Evolutionary conservation across 345 rosid genomes (phyloP).

Genomic region (Pseudoturritis turrita): DNA sequence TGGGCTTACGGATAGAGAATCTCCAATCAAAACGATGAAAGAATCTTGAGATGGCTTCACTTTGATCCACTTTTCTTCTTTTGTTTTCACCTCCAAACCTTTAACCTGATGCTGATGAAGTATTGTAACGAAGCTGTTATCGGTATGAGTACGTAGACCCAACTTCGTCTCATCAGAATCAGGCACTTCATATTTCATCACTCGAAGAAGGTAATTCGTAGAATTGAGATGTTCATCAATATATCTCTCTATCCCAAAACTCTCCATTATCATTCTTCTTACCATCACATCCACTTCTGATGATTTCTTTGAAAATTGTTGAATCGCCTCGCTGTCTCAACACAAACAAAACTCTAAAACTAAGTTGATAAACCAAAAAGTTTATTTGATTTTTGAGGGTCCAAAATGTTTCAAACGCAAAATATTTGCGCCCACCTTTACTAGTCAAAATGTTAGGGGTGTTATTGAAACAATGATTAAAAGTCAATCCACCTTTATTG

Average conservation of each 20-base stretch:
- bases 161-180: conserved; percentile 32
- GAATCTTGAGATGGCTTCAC: conserved; percentile 43
- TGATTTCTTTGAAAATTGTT: conserved; percentile 9
- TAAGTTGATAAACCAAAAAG: neutral
- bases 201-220: conserved; percentile 16
- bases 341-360: neutral
- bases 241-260: conserved; percentile 41
- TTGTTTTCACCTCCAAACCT: conserved; percentile 43
- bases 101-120: conserved; percentile 52
- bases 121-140: conserved; percentile 52
- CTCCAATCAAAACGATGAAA: conserved; percentile 47
- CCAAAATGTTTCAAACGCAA: no score
- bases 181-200: conserved; percentile 15
- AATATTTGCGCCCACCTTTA: no score
- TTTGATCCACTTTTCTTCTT: conserved; percentile 44
- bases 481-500: no score
- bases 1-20: conserved; percentile 39
- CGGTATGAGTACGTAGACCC: conserved; percentile 43
- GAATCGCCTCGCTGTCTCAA: conserved; percentile 25
- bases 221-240: conserved; percentile 33
- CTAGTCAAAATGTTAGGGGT: neutral
- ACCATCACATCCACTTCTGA: conserved; percentile 42
- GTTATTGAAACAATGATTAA: no score
- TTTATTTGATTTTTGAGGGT: no score
- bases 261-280: conserved; percentile 55